Conservation (phyloP, 768 basidiomycete species). For the Russula abietina region DNA sequence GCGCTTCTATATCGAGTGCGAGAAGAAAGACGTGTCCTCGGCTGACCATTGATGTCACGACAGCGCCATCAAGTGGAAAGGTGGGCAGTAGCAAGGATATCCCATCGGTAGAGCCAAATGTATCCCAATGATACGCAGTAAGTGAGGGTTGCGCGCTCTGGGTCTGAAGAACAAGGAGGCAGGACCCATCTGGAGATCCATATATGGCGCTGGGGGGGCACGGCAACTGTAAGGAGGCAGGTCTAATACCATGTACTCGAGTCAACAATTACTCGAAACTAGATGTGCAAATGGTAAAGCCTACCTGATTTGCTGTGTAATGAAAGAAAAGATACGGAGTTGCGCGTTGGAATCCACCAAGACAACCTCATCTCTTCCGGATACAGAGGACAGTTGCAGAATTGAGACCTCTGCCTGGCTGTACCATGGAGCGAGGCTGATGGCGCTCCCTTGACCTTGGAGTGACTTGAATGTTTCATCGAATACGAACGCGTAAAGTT, state of each 20-base stretch:
- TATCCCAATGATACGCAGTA: constrained; percentile 48
- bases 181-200: constrained; percentile 52
- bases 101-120: constrained; percentile 48
- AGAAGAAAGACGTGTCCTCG: constrained; percentile 41
- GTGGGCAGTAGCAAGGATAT: constrained; percentile 34
- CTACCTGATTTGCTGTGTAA: constrained; percentile 50
- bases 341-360: constrained; percentile 41
- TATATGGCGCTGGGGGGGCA: constrained; percentile 33
- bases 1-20: constrained; percentile 33
- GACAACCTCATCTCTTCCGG: constrained; percentile 47
- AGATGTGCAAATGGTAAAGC: neutral
- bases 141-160: constrained; percentile 19
- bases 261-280: neutral
- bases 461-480: constrained; percentile 41
- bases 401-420: constrained; percentile 28
- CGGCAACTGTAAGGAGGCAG: constrained; percentile 39
- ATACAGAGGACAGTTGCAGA: constrained; percentile 38
- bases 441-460: constrained; percentile 37
- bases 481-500: constrained; percentile 42
- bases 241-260: constrained; percentile 30
- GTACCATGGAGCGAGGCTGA: constrained; percentile 44
- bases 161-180: constrained; percentile 37
- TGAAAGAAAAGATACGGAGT: constrained; percentile 47
- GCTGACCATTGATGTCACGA: constrained; percentile 42
- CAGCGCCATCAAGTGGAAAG: constrained; percentile 26